Conservation (phyloP, 2,329 filamentous ascomycete genomes). For the Xylariomycetidae sp. region DNA sequence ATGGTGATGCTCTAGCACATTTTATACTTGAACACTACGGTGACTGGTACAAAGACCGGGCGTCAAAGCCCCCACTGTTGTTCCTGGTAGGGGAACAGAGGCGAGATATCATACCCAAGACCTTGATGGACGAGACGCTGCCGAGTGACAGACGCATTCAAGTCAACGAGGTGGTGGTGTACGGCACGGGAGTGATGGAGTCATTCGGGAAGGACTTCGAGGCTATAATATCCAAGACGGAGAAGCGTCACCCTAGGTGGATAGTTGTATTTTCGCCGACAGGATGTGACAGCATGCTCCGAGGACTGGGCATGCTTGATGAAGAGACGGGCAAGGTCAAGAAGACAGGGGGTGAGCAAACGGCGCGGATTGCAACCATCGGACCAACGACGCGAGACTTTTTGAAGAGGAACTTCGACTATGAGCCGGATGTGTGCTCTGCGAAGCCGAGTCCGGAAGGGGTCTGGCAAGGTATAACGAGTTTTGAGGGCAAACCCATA, state of each 20-base stretch:
- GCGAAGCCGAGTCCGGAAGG: slow-evolving; percentile 78
- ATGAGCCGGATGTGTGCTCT: slow-evolving; percentile 75
- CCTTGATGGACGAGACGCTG: slow-evolving; percentile 57
- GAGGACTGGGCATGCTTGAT: slow-evolving; percentile 48
- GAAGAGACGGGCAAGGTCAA: slow-evolving; percentile 36
- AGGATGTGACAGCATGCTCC: slow-evolving; percentile 58
- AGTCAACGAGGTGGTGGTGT: slow-evolving; percentile 79
- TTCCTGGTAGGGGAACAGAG: slow-evolving; percentile 90
- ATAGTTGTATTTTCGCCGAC: slow-evolving; percentile 70
- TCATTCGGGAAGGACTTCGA: slow-evolving; percentile 69
- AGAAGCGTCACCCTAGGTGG: slow-evolving; percentile 51
- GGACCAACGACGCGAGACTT: slow-evolving; percentile 86
- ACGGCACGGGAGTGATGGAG: slow-evolving; percentile 78
- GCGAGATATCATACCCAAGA: slow-evolving; percentile 83
- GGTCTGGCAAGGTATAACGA: slow-evolving; percentile 61
- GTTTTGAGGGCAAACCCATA: no score
- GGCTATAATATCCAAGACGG: slow-evolving; percentile 41
- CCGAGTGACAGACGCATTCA: slow-evolving; percentile 47
- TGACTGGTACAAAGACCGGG: slow-evolving; percentile 39
- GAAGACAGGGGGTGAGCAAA: slow-evolving; percentile 25
- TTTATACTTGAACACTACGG: slow-evolving; percentile 78
- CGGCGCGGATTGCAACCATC: slow-evolving; percentile 75
- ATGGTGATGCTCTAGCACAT: slow-evolving; percentile 71
- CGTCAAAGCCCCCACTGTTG: slow-evolving; percentile 59
- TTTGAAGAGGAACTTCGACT: slow-evolving; percentile 59